A percentile compares a stretch with the other conserved stretches of the same genome.
Evolutionary conservation across 257 asterid species (phyloP).

Genomic region (Nicotiana paniculata): DNA sequence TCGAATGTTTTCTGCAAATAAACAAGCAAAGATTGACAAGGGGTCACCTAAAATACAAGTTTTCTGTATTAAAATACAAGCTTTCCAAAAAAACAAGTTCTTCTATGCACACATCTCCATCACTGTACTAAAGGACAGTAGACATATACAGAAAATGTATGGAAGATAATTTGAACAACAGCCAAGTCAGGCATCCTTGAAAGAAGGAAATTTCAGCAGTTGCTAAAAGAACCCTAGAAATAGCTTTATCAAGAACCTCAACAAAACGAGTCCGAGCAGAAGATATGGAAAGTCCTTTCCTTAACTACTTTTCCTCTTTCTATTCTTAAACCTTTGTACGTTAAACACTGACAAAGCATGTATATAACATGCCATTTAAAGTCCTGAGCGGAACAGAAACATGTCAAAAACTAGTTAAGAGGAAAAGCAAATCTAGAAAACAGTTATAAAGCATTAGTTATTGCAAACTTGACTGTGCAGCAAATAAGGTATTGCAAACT

Average conservation of each 20-base stretch:
- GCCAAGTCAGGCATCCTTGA: slow-evolving; percentile 98
- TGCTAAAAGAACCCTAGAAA: slow-evolving; percentile 76
- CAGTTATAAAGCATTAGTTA: neutral
- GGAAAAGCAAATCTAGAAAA: neutral
- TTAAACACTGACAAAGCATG: neutral
- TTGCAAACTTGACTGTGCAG: neutral
- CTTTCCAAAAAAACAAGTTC: too few species aligned
- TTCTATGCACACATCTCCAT: too few species aligned
- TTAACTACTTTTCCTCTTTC: too few species aligned
- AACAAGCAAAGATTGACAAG: too few species aligned
- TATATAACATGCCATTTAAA: neutral
- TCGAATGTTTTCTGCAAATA: too few species aligned
- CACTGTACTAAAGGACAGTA: slow-evolving; percentile 32
- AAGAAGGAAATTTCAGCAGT: slow-evolving; percentile 86
- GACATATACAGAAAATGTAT: slow-evolving; percentile 83
- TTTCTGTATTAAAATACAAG: too few species aligned
- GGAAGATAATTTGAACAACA: slow-evolving; percentile 59
- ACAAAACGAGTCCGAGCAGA: slow-evolving; percentile 67
- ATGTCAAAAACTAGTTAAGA: neutral
- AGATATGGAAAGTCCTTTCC: slow-evolving; percentile 50
- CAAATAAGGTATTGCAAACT: neutral
- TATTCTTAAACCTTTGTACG: neutral
- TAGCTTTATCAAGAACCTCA: slow-evolving; percentile 75
- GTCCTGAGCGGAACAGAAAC: neutral
- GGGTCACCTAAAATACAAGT: too few species aligned